These are phyloP conservation scores for Erigeron philadelphicus DNA, from an alignment of 140 eudicot species.

Conservation along the genomic window DNA sequence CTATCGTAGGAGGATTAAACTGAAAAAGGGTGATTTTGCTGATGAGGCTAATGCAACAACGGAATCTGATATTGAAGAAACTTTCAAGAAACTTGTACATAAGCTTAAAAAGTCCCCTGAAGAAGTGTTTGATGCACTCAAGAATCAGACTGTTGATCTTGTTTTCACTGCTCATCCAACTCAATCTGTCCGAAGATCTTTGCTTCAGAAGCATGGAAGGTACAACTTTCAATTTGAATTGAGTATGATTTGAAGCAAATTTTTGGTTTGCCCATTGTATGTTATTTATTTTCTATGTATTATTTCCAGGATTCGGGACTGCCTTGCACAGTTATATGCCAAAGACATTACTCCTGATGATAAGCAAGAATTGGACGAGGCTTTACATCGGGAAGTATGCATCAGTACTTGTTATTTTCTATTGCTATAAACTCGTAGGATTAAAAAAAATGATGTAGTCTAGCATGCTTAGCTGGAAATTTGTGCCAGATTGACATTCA, in stretches of 20 bases:
- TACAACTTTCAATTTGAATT: conserved; percentile 24
- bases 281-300: background rate
- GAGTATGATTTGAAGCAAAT: conserved; percentile 5
- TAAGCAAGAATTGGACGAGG: conserved; percentile 91
- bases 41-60: conserved; percentile 87
- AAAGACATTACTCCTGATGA: conserved; percentile 97
- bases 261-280: background rate
- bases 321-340: conserved; percentile 85
- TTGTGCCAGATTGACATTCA: background rate
- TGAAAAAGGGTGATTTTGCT: conserved; percentile 75
- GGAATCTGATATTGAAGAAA: conserved; percentile 94
- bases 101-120: conserved; percentile 82
- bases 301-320: conserved; percentile 65
- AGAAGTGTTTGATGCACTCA: conserved; percentile 90
- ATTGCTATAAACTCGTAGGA: background rate
- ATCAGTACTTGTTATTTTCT: conserved; percentile 11
- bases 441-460: background rate
- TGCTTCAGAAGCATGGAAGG: conserved; percentile 99
- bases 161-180: conserved; percentile 98
- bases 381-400: conserved; percentile 90
- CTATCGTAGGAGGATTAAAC: conserved; percentile 65
- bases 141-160: conserved; percentile 95
- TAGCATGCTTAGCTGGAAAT: conserved; percentile 9
- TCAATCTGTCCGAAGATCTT: conserved; percentile 87
- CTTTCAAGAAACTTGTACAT: conserved; percentile 73